Percentiles rank a stretch among this genome's conserved stretches.
These are phyloP conservation scores for Nosema muscidifuracis DNA, from an alignment of 371 early-diverging fungal species.

Conservation along the genomic window DNA sequence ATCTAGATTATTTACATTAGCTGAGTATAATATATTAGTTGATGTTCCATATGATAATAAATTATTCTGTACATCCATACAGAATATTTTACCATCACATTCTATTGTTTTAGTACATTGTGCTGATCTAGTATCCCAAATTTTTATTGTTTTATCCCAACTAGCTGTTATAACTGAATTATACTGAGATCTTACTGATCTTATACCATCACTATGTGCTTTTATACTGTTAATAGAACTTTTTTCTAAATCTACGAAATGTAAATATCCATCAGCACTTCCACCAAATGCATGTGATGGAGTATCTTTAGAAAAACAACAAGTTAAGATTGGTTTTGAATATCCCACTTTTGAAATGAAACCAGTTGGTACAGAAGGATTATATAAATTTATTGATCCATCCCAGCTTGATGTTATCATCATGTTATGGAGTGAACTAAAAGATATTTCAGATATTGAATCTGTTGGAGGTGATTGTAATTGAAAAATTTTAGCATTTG, in stretches of 20 bases:
- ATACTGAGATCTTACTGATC: conserved; percentile 30
- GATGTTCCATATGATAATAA: conserved; percentile 73
- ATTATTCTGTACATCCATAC: conserved; percentile 72
- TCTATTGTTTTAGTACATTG: conserved; percentile 68
- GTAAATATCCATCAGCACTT: conserved; percentile 55
- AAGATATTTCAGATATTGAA: conserved; percentile 54
- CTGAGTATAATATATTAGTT: conserved; percentile 70
- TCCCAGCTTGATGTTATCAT: conserved; percentile 61
- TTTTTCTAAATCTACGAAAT: conserved; percentile 42
- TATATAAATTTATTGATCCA: conserved; percentile 49
- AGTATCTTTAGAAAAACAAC: conserved; percentile 49
- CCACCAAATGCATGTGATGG: conserved; percentile 43
- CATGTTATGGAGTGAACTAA: conserved; percentile 35
- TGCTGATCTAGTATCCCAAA: conserved; percentile 77
- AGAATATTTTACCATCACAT: conserved; percentile 74
- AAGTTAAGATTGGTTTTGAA: conserved; percentile 55
- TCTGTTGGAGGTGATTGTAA: conserved; percentile 56
- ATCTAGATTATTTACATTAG: conserved; percentile 65
- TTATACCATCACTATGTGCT: conserved; percentile 55
- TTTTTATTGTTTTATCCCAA: conserved; percentile 86
- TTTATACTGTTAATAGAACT: conserved; percentile 21
- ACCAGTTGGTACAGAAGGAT: neutral
- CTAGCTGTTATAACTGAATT: conserved; percentile 74
- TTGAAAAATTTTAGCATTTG: conserved; percentile 18
- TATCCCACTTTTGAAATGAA: conserved; percentile 23